A percentile compares a stretch with the other conserved stretches of the same genome.
Conservation (phyloP, 805 yeast species). For the Debaryomyces prosopidis region DNA sequence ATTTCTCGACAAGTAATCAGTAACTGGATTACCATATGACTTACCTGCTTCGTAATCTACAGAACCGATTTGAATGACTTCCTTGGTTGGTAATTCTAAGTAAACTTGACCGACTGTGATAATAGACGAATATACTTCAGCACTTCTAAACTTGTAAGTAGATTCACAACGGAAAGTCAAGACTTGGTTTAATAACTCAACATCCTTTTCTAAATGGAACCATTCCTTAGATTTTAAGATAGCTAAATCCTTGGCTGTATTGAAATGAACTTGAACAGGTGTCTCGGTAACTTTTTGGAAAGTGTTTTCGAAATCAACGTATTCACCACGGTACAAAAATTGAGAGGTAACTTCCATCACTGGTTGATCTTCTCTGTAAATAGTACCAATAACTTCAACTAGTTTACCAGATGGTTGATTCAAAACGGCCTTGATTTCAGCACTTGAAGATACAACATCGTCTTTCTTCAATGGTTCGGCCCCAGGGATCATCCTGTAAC, state of each 20-base stretch:
- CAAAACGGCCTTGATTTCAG: constrained; percentile 83
- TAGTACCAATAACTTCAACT: constrained; percentile 91
- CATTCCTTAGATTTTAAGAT: constrained; percentile 94
- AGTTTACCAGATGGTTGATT: constrained; percentile 93
- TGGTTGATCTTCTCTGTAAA: constrained; percentile 71
- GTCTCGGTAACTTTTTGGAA: constrained; percentile 86
- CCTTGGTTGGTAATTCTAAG: constrained; percentile 90
- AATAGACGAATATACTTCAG: constrained; percentile 74
- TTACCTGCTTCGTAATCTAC: constrained; percentile 87
- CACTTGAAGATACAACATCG: constrained; percentile 79
- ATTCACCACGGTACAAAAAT: constrained; percentile 94
- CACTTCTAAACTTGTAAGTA: constrained; percentile 75
- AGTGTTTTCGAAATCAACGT: constrained; percentile 85
- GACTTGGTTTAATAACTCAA: constrained; percentile 74
- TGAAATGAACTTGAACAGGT: constrained; percentile 76
- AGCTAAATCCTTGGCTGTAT: constrained; percentile 85
- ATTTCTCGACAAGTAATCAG: constrained; percentile 87
- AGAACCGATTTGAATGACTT: constrained; percentile 77
- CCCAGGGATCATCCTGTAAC: constrained; percentile 90
- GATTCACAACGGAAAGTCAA: constrained; percentile 90
- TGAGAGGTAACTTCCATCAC: constrained; percentile 94
- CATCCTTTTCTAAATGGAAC: constrained; percentile 79
- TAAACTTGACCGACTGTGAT: constrained; percentile 81
- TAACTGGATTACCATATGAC: constrained; percentile 96
- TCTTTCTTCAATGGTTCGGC: constrained; percentile 87